Percentiles rank a stretch among this genome's conserved stretches.
Conservation (phyloP, 805 yeast species). For the Priceomyces medius region DNA sequence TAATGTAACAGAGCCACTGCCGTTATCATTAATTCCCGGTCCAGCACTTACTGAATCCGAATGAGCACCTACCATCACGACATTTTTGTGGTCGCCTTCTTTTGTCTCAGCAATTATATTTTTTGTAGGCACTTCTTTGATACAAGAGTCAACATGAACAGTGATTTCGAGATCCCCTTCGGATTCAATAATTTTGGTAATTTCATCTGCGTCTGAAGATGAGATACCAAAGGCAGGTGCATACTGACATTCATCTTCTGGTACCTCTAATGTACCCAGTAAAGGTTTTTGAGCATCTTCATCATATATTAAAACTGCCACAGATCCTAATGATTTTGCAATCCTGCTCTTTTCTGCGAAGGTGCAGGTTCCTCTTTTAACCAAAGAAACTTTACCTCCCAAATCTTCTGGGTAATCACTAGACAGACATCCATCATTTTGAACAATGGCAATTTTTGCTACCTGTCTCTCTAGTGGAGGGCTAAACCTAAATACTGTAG, state of each 20-base stretch:
- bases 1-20: neutral
- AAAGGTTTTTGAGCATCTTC: conserved; percentile 41
- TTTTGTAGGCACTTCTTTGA: neutral
- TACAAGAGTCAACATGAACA: conserved; percentile 57
- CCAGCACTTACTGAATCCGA: conserved; percentile 2
- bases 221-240: conserved; percentile 73
- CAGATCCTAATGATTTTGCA: conserved; percentile 76
- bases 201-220: conserved; percentile 51
- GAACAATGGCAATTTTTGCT: conserved; percentile 57
- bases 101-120: conserved; percentile 4
- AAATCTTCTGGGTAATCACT: conserved; percentile 56
- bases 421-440: conserved; percentile 63
- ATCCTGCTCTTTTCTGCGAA: conserved; percentile 73
- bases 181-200: conserved; percentile 10
- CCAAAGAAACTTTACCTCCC: conserved; percentile 58
- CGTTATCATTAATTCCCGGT: conserved; percentile 6
- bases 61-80: conserved; percentile 5
- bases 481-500: conserved; percentile 1
- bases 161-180: conserved; percentile 23
- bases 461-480: conserved; percentile 24
- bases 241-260: conserved; percentile 46
- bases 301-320: conserved; percentile 71
- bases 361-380: conserved; percentile 79
- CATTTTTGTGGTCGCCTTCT: conserved; percentile 1
- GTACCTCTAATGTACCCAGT: conserved; percentile 73